These are phyloP conservation scores for Scenedesmus sp. DNA, from an alignment of 163 green algal genomes.

Conservation along the genomic window DNA sequence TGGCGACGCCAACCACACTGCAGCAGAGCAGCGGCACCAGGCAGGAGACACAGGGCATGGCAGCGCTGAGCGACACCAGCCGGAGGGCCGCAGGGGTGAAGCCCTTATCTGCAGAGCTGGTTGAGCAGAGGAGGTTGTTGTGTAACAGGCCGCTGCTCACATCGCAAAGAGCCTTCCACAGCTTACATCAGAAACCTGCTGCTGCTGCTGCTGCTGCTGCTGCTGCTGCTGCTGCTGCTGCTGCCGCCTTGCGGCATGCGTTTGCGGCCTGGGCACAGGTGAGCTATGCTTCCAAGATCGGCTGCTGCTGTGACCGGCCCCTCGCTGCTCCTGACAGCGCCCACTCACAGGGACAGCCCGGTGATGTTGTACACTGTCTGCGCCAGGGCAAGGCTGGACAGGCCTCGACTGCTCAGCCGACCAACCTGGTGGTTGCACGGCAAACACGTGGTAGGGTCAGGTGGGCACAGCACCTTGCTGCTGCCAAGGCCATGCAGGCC, in stretches of 20 bases:
- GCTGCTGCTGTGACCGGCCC: not conserved
- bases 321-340: no score
- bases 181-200: not conserved
- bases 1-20: constrained; percentile 26
- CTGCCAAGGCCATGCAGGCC: no score
- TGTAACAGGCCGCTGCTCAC: no score
- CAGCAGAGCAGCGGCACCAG: not conserved
- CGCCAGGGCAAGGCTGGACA: constrained; percentile 26
- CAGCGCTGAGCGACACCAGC: no score
- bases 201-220: not conserved
- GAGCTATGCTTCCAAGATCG: not conserved
- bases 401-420: not conserved
- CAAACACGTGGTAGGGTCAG: not conserved
- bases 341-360: constrained; percentile 39
- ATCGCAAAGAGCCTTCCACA: no score
- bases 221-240: not conserved
- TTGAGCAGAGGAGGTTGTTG: no score
- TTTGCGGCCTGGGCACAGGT: no score
- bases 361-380: constrained; percentile 50
- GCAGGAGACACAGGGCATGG: no score
- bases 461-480: no score
- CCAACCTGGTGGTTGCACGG: not conserved
- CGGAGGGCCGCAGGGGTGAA: no score
- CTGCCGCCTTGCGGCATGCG: no score
- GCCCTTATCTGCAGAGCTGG: no score